Percentiles rank a stretch among this genome's conserved stretches.
phyloP scores from a whole-genome alignment of 495 filamentous ascomycete species.

The Saxispiralis lemnorum region DNA sequence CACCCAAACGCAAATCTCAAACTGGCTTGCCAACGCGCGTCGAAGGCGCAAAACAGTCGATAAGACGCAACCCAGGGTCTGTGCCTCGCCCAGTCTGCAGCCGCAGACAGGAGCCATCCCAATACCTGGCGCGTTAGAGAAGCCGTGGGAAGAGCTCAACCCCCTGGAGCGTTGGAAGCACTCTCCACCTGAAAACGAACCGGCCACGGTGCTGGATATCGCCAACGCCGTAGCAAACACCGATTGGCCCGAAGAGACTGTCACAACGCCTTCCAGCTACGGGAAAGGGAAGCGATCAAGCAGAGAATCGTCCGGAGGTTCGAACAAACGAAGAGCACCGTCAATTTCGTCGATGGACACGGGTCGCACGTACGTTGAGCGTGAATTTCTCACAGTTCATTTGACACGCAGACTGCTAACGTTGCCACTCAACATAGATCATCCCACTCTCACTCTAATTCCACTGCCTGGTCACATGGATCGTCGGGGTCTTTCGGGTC shows the following conservation, averaged over 20 bases:
- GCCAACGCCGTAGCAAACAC: conserved; percentile 50
- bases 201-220: conserved; percentile 63
- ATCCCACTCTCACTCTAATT: too few species aligned
- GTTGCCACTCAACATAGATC: too few species aligned
- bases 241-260: conserved; percentile 11
- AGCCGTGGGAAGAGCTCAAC: conserved; percentile 43
- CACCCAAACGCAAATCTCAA: conserved; percentile 57
- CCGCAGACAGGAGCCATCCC: conserved; percentile 37
- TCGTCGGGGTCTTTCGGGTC: conserved; percentile 30
- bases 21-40: conserved; percentile 76
- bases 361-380: background rate
- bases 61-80: conserved; percentile 18
- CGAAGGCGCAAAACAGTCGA: conserved; percentile 47
- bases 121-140: conserved; percentile 35
- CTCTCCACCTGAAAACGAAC: conserved; percentile 76
- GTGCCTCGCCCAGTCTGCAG: conserved; percentile 18
- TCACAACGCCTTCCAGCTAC: conserved; percentile 10
- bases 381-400: too few species aligned
- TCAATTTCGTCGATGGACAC: conserved; percentile 59
- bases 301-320: conserved; percentile 38
- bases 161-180: conserved; percentile 73
- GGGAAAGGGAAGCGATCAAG: conserved; percentile 30
- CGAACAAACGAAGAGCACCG: conserved; percentile 31
- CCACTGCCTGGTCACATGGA: conserved; percentile 17
- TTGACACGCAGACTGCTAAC: too few species aligned